phyloP scores from a whole-genome alignment of 768 basidiomycete genomes.

The Tulasnella sp. region DNA sequence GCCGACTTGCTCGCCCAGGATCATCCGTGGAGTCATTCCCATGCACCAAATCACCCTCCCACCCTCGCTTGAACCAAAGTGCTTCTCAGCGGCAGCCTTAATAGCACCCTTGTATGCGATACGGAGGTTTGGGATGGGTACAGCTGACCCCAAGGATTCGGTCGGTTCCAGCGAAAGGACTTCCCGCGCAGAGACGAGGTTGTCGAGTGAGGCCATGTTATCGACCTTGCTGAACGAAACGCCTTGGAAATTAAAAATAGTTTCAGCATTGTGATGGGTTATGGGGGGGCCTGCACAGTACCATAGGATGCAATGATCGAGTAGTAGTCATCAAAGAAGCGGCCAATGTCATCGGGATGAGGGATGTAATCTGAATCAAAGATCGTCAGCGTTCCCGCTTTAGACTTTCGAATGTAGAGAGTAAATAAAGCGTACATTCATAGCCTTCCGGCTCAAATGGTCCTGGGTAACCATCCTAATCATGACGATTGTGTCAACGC shows the following conservation, averaged over 20 bases:
- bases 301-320: conserved; percentile 15
- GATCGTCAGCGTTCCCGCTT: background rate
- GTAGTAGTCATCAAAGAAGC: conserved; percentile 31
- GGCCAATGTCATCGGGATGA: conserved; percentile 24
- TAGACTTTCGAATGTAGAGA: background rate
- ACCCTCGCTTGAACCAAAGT: conserved; percentile 25
- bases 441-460: conserved; percentile 25
- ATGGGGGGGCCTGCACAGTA: background rate
- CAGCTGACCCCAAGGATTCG: conserved; percentile 19
- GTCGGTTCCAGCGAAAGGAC: conserved; percentile 5
- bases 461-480: conserved; percentile 25
- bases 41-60: conserved; percentile 31
- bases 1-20: conserved; percentile 27
- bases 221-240: conserved; percentile 29
- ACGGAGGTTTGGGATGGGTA: conserved; percentile 22
- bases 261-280: background rate
- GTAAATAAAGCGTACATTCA: background rate
- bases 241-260: background rate
- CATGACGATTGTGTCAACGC: background rate
- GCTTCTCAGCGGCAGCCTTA: conserved; percentile 28
- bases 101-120: conserved; percentile 25
- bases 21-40: conserved; percentile 29
- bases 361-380: conserved; percentile 25
- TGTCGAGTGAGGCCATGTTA: conserved; percentile 29
- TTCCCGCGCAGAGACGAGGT: conserved; percentile 26